Conservation (phyloP, 257 asterid genomes). For the Solanum chiquidenum region DNA sequence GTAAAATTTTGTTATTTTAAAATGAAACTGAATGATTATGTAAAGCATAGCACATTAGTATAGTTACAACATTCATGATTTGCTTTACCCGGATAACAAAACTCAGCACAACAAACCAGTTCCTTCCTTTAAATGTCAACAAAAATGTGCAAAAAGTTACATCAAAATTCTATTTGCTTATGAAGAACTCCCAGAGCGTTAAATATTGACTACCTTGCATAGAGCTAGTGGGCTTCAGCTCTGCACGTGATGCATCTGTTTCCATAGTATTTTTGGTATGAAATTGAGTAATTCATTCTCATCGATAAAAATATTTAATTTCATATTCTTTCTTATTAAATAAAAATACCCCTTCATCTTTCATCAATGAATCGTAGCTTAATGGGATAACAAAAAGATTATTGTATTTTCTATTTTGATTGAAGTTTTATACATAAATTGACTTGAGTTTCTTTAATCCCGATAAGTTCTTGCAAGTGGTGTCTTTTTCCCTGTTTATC, state of each 20-base stretch:
- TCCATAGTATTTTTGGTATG: too few species aligned
- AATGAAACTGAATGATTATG: too few species aligned
- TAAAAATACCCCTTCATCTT: not conserved
- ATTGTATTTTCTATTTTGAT: not conserved
- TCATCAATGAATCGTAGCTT: not conserved
- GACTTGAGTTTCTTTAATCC: not conserved
- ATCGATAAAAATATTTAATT: too few species aligned
- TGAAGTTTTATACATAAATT: not conserved
- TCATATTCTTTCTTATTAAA: too few species aligned
- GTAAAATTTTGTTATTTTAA: too few species aligned
- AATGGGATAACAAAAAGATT: not conserved
- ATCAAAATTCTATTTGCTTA: conserved; percentile 65
- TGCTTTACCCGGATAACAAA: conserved; percentile 32
- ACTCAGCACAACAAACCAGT: not conserved
- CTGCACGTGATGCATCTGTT: too few species aligned
- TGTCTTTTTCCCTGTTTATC: not conserved
- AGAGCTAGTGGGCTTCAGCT: too few species aligned
- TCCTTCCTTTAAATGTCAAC: not conserved
- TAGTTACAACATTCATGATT: too few species aligned
- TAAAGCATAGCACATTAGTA: too few species aligned
- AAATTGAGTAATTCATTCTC: too few species aligned
- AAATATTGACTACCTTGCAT: conserved; percentile 13
- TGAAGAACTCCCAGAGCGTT: conserved; percentile 68
- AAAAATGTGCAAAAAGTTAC: conserved; percentile 13
- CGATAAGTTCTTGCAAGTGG: not conserved